Conservation (phyloP, 176 grass and related monocot species). For the Musa beccarii region DNA sequence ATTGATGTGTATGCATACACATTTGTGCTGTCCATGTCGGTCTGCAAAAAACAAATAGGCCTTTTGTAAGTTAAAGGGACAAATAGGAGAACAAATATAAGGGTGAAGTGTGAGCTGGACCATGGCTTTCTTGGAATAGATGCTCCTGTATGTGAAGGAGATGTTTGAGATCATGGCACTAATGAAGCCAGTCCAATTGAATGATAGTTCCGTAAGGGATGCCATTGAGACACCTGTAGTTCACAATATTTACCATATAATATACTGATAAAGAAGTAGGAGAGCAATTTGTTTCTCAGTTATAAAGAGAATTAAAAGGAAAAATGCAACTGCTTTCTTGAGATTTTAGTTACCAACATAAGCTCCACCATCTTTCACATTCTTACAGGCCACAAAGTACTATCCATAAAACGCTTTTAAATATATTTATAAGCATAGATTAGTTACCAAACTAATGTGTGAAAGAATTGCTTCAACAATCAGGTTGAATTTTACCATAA, state of each 20-base stretch:
- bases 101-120: constrained; percentile 33
- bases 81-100: background rate
- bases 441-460: too few relatives aligned
- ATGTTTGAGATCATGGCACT: constrained; percentile 99
- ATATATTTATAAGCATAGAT: too few relatives aligned
- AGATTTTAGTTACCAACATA: background rate
- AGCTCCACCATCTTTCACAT: background rate
- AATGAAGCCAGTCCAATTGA: constrained; percentile 96
- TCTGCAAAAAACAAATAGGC: constrained; percentile 44
- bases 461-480: too few relatives aligned
- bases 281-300: too few relatives aligned
- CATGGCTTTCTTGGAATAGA: constrained; percentile 99
- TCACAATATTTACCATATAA: background rate
- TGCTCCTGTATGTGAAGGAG: constrained; percentile 97
- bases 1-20: constrained; percentile 95
- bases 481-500: background rate
- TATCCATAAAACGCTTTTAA: background rate
- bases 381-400: background rate
- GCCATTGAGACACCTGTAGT: constrained; percentile 87
- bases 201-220: constrained; percentile 92
- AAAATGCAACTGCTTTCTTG: background rate
- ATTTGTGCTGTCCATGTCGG: constrained; percentile 98
- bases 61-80: background rate
- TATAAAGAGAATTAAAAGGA: background rate
- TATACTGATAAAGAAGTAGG: background rate